Percentiles rank a stretch among this genome's conserved stretches.
Conservation (phyloP, 257 asterid genomes). For the Nicotiana tomentosiformis region DNA sequence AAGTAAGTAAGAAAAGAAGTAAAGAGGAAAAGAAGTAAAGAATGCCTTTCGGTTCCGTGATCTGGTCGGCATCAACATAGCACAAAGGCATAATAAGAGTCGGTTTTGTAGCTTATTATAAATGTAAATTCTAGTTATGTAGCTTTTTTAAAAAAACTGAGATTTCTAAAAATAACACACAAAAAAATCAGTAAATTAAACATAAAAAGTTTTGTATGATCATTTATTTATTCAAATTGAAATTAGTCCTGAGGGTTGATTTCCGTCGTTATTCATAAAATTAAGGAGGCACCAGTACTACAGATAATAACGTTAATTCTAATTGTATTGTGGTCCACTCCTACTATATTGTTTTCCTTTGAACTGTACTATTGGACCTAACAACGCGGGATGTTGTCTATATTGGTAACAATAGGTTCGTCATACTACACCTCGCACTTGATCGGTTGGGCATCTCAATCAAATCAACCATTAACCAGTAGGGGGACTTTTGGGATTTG, state of each 20-base stretch:
- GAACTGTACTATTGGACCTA: neutral
- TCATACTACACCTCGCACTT: neutral
- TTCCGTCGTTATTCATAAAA: neutral
- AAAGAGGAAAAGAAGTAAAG: neutral
- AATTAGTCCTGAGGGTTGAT: too few relatives aligned
- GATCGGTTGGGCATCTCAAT: neutral
- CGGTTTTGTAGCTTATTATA: too few relatives aligned
- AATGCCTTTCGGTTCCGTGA: neutral
- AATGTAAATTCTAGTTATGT: too few relatives aligned
- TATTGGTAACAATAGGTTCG: neutral
- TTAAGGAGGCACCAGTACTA: neutral
- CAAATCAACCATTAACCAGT: neutral
- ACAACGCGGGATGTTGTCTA: neutral
- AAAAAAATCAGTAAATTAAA: too few relatives aligned
- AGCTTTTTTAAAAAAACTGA: too few relatives aligned
- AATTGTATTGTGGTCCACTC: neutral
- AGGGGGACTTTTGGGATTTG: neutral
- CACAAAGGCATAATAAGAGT: neutral
- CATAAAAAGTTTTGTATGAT: too few relatives aligned
- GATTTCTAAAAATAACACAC: too few relatives aligned
- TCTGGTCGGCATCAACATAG: neutral
- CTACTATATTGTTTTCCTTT: neutral
- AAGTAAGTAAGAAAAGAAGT: neutral
- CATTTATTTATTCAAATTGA: too few relatives aligned
- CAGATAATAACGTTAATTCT: neutral